phyloP scores from a whole-genome alignment of 371 early-diverging fungal genomes.

The Syncephalastrum contaminatum region DNA sequence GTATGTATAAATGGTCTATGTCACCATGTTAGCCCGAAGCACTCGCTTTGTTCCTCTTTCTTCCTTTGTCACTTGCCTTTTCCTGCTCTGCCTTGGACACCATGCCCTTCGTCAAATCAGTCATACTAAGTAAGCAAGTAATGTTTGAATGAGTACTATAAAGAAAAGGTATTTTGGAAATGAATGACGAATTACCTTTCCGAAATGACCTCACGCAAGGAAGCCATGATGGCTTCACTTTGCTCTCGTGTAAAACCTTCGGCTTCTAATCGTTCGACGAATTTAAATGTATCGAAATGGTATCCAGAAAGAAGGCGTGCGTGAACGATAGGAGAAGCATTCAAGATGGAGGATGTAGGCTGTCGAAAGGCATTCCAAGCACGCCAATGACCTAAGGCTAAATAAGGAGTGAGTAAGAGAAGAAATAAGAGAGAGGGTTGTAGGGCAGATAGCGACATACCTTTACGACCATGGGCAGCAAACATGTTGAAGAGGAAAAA shows the following conservation, averaged over 20 bases:
- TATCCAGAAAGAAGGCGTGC: constrained; percentile 19
- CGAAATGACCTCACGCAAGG: constrained; percentile 68
- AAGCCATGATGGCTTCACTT: constrained; percentile 79
- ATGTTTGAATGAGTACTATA: background rate
- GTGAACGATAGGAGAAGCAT: no score
- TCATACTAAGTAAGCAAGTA: constrained; percentile 39
- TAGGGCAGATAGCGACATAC: no score
- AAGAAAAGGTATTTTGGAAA: background rate
- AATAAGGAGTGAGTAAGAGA: no score
- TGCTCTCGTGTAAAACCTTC: constrained; percentile 76
- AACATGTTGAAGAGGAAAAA: no score
- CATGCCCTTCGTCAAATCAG: constrained; percentile 59
- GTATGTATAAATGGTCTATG: constrained; percentile 78
- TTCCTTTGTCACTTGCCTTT: constrained; percentile 45
- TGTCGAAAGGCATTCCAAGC: no score
- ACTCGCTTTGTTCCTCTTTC: background rate
- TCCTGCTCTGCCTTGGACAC: constrained; percentile 86
- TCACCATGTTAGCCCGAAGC: background rate
- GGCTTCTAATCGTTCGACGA: constrained; percentile 72
- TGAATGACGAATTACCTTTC: constrained; percentile 61
- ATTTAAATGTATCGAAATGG: constrained; percentile 78
- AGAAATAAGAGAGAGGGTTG: no score
- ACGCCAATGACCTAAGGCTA: no score
- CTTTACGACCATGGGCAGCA: no score
- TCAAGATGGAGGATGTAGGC: no score